Base-by-base conservation (phyloP, 2,329 filamentous ascomycete species). In the Onygena corvina region DNA sequence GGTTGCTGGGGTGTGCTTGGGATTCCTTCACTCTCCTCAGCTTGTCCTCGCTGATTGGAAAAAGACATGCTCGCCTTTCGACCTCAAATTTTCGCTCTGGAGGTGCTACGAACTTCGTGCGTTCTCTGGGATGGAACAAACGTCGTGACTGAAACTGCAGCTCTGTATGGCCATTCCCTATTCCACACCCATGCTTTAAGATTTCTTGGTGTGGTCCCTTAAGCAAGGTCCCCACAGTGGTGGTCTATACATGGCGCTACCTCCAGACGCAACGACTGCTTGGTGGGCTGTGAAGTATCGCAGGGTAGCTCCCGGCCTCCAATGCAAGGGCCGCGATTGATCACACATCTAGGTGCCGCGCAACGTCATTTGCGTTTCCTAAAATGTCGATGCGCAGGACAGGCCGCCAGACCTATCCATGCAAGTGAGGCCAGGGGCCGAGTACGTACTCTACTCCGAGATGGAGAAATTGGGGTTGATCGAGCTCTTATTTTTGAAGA, bases 111-210 rank as follows among this genome's bases (percentile, higher is more conserved):
- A n/a, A n/a, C n/a, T n/a, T n/a, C n/a, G n/a, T n/a, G n/a, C n/a
- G n/a, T 14, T 23, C 38, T 8, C 38, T 27, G 38, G 25, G 36
- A 11, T 9, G 11, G 14, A n/a, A 14, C 38, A 42, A 42, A 27
- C 21, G 21, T 14, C 38, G 38, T 42, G 38, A 16, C 38, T 14
- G 38, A 23, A 42, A n/a, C 38, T 42, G 38, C 38, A 25, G 21
- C 20, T 42, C 38, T 42, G 38, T 42, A 25, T 42, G 38, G 38
- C 38, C 21, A 27, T 25, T 20, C 38, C 38, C 14, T 42, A 23
- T 42, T 42, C 3, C 20, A 11, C n/a, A 25, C 21, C 5, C 36
- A n/a, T 21, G 21, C 12, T 20, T 38, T 2, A 12, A 38, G 35
- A 38, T 38, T 38, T 38, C n/a, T 20, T 12, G 29, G 8, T 11